Evolutionary conservation across 768 basidiomycete species (phyloP), one percentile per base, ranked within the genome.

Genomic region (Pholiota conissans): DNA sequence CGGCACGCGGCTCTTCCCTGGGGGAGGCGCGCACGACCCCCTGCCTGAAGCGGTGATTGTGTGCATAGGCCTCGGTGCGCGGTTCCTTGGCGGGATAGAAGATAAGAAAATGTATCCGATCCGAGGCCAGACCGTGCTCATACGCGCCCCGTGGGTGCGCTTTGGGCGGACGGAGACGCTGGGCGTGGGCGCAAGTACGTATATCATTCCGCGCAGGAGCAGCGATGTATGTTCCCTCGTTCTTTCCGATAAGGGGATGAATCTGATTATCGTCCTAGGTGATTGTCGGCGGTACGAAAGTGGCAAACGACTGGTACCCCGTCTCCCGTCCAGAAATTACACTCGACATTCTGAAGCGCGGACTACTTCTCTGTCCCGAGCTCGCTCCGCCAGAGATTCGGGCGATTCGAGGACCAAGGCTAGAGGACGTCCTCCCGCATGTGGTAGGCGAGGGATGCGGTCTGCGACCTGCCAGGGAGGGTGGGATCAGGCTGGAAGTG

Each of bases 121-220:
- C 61, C 79, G 93, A 42, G 94, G 94, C 7, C 95, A 96, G 73
- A 88, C 91, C 0, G 85, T 95, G 8, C 69, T 94, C 16, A 77
- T 95, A 20, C 71, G 82, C 35, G 90, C 91, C 2, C 87, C 90
- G 0, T 79, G 81, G 73, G 74, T 91, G 45, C 79, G 83, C 28
- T 82, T 78, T 65, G 86, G 85, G 7, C 71, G 76, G 52, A 82
- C 84, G 0, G 63, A 78, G 16, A 76, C 74, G 57, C 55, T 59
- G 28, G 74, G 73, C 28, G 62, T 61, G 11, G 67, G 72, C 3
- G 68, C 73, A 2, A 75, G 76, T 73, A 85, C 86, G 40, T 90
- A 89, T 69, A 75, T 86, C 56, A 86, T 90, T 61, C 85, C 87
- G 14, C 72, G 88, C 61, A 69, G 79, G 50, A 81, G 78, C 62